A percentile compares a stretch with the other conserved stretches of the same genome.
These are phyloP conservation scores for Hypoxylon rubiginosum DNA, from an alignment of 2,329 filamentous ascomycete genomes.

Conservation along the genomic window DNA sequence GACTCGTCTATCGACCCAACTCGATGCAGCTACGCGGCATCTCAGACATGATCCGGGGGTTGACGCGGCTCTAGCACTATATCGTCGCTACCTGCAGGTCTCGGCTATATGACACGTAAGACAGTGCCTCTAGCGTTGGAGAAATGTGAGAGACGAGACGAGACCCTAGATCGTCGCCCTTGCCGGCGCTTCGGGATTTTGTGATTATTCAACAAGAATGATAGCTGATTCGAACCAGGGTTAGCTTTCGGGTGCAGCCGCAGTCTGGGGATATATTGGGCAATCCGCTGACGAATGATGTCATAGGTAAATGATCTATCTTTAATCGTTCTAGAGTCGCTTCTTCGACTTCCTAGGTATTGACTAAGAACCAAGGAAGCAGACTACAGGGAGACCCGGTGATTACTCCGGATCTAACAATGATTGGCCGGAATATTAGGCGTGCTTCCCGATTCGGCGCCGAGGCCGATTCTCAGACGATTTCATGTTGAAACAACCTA, in stretches of 20 bases:
- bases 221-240: slow-evolving; percentile 11
- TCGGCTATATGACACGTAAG: slow-evolving; percentile 33
- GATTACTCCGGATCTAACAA: slow-evolving; percentile 12
- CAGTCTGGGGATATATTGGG: slow-evolving; percentile 23
- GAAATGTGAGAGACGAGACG: slow-evolving; percentile 16
- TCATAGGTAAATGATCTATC: slow-evolving; percentile 37
- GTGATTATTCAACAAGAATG: slow-evolving; percentile 1
- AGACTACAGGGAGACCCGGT: slow-evolving; percentile 11
- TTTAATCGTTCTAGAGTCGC: slow-evolving; percentile 16
- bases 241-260: slow-evolving; percentile 24
- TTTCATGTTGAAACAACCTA: slow-evolving; percentile 26
- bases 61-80: slow-evolving; percentile 26
- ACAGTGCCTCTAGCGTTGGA: slow-evolving; percentile 16
- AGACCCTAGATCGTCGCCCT: slow-evolving; percentile 30
- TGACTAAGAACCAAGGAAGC: slow-evolving; percentile 9
- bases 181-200: slow-evolving; percentile 26
- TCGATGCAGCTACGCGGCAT: slow-evolving; percentile 39
- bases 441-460: slow-evolving; percentile 27
- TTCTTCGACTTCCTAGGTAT: slow-evolving; percentile 7
- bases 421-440: slow-evolving; percentile 32
- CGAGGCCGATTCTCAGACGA: slow-evolving; percentile 22
- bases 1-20: slow-evolving; percentile 25
- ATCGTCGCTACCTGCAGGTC: slow-evolving; percentile 26
- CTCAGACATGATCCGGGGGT: slow-evolving; percentile 33
- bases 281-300: slow-evolving; percentile 35